Evolutionary conservation across 495 filamentous ascomycete species (phyloP).

Genomic region (Talaromyces nanjingensis): DNA sequence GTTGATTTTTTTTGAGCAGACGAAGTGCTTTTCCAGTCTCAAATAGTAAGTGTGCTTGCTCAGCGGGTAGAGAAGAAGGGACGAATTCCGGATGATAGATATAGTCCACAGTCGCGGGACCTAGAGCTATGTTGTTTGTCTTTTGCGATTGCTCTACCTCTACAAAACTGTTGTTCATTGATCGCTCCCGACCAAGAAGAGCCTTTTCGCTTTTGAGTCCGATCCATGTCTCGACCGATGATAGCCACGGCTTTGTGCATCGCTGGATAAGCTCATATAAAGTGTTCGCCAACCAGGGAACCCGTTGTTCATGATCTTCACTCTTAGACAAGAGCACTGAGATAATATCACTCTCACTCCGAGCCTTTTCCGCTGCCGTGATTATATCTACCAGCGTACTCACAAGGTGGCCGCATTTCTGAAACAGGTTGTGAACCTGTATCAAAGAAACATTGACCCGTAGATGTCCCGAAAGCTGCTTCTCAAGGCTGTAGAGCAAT

Average conservation of each 20-base stretch:
- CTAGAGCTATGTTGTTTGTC: constrained; percentile 46
- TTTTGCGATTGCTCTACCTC: constrained; percentile 45
- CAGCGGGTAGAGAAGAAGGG: constrained; percentile 59
- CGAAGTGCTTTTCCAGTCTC: constrained; percentile 74
- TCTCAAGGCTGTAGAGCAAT: constrained; percentile 32
- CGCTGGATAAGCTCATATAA: constrained; percentile 59
- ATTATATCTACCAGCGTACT: constrained; percentile 55
- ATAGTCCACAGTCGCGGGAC: constrained; percentile 49
- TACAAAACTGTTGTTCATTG: constrained; percentile 49
- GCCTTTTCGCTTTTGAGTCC: constrained; percentile 56
- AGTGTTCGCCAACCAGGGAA: constrained; percentile 53
- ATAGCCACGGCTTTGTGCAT: constrained; percentile 61
- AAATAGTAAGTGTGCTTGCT: constrained; percentile 59
- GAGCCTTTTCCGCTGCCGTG: constrained; percentile 40
- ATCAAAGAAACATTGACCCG: constrained; percentile 36
- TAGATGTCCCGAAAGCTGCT: constrained; percentile 22
- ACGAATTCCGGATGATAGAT: constrained; percentile 52
- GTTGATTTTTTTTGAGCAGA: constrained; percentile 63
- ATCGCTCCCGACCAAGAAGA: constrained; percentile 30
- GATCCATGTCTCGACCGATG: constrained; percentile 68
- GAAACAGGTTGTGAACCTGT: constrained; percentile 62
- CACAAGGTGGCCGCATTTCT: constrained; percentile 55
- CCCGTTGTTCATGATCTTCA: constrained; percentile 55
- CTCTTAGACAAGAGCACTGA: constrained; percentile 59
- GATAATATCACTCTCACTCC: constrained; percentile 61